Evolutionary conservation across 2,329 filamentous ascomycete genomes (phyloP), one percentile per base, ranked within the genome.

Genomic region (Dactylellina leptospora): DNA sequence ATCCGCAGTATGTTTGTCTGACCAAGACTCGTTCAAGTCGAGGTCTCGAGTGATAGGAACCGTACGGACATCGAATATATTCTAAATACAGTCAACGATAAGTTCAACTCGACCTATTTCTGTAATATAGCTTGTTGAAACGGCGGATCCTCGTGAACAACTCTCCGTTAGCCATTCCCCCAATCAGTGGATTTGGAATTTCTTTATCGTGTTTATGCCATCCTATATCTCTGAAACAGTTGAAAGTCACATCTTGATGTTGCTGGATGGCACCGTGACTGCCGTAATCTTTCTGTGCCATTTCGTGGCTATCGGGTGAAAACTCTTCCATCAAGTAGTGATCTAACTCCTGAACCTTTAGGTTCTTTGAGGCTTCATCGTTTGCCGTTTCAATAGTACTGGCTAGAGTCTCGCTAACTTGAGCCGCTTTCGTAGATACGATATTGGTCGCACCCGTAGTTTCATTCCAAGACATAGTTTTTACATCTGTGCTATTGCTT

Each of bases 1-100:
- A 77, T 95, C 91, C 0, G 91, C 90, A 0, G 89, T 90, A 78
- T 95, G 95, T 66, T 93, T 89, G 75, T 95, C 90, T 61, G 93
- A 88, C 36, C 92, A 88, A 2, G 90, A 88, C 62, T 91, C 88
- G 75, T 92, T 91, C 70, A 95, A 83, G 78, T 96, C 91, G 42
- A 96, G 81, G 13, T 87, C 86, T 6, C 88, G 90, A 1, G 89
- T 84, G n/a, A n/a, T n/a, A 0, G 84, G 80, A 4, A 88, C 85
- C 27, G 88, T 86, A 78, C 90, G 91, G 75, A 93, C 89, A 80
- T 85, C 81, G 74, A 85, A 85, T 51, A 86, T 80, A 80, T 86
- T 84, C 82, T 83, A 81, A 88, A 89, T 92, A 79, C 73, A 4
- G 30, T 13, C 23, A 11, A n/a, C 13, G 42, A n/a, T n/a, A n/a